These are phyloP conservation scores for Globisporangium paroecandrum DNA, from an alignment of 352 stramenopile species.

Conservation along the genomic window DNA sequence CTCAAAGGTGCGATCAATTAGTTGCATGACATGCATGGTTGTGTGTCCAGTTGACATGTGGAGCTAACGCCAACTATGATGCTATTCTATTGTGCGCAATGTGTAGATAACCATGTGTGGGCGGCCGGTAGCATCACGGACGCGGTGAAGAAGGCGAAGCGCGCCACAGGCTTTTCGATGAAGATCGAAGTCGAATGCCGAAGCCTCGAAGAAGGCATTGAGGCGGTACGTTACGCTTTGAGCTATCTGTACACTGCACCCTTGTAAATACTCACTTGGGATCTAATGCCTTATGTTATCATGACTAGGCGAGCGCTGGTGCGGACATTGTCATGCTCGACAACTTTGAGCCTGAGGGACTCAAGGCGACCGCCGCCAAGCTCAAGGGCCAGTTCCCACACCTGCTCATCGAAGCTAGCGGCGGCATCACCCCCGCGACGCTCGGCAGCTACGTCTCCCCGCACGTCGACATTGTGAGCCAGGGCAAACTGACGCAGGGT, in stretches of 20 bases:
- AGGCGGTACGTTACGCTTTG: constrained; percentile 60
- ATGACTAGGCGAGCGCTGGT: constrained; percentile 46
- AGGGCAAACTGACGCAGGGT: constrained; percentile 97
- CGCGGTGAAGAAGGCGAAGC: constrained; percentile 90
- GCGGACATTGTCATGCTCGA: constrained; percentile 98
- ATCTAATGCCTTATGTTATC: not conserved
- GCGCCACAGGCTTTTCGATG: constrained; percentile 94
- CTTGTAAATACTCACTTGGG: not conserved
- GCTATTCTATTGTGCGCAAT: not conserved
- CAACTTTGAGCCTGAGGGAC: constrained; percentile 93
- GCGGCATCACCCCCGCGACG: constrained; percentile 95
- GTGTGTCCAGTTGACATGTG: not conserved
- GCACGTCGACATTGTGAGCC: constrained; percentile 96
- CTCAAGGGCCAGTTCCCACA: constrained; percentile 95
- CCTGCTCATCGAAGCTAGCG: constrained; percentile 96
- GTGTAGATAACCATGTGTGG: constrained; percentile 98
- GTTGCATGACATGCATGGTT: not conserved
- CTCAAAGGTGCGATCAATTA: constrained; percentile 81
- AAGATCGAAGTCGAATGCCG: constrained; percentile 99
- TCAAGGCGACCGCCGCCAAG: constrained; percentile 88
- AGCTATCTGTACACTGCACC: not conserved
- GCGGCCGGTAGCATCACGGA: constrained; percentile 92
- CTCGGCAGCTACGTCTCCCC: constrained; percentile 92
- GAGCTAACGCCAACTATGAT: not conserved
- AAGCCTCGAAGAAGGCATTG: constrained; percentile 90